Evolutionary conservation across 371 early-diverging fungal species (phyloP).

Genomic region (Massospora cicadina): DNA sequence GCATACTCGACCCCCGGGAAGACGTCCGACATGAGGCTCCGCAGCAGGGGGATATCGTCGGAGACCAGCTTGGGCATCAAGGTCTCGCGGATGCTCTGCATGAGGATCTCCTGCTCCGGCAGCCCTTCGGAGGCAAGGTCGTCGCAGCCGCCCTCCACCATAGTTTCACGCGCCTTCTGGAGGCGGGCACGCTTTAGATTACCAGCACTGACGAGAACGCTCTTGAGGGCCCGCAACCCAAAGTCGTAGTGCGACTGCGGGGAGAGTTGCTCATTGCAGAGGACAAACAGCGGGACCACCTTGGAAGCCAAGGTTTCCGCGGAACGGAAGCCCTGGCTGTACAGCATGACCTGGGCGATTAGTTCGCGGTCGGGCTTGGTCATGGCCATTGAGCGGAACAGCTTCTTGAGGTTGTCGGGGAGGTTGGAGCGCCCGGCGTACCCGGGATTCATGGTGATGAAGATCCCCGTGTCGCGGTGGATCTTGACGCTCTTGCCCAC

Average conservation of each 20-base stretch:
- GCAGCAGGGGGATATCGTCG: constrained; percentile 76
- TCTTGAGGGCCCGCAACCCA: constrained; percentile 96
- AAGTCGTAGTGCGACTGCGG: constrained; percentile 97
- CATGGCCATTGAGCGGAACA: constrained; percentile 97
- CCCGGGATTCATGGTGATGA: constrained; percentile 99
- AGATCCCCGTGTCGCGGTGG: constrained; percentile 77
- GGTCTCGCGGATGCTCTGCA: constrained; percentile 91
- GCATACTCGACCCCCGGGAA: constrained; percentile 87
- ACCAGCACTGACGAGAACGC: constrained; percentile 93
- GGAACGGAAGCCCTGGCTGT: constrained; percentile 94
- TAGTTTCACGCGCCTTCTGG: constrained; percentile 25
- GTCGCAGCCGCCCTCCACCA: constrained; percentile 20
- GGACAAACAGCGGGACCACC: constrained; percentile 88
- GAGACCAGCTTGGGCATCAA: constrained; percentile 93
- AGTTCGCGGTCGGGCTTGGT: constrained; percentile 92
- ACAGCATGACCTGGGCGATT: constrained; percentile 98
- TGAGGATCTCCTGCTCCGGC: constrained; percentile 82
- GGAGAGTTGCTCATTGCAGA: constrained; percentile 85
- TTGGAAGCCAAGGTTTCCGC: constrained; percentile 88
- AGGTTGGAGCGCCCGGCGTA: constrained; percentile 96
- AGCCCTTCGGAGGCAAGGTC: constrained; percentile 33
- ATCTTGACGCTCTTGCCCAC: constrained; percentile 75
- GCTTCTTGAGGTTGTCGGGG: constrained; percentile 95
- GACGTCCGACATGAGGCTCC: constrained; percentile 75
- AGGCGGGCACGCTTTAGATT: constrained; percentile 85